Base-by-base conservation (phyloP, 148 eudicot species). In the Chenopodium suecicum region DNA sequence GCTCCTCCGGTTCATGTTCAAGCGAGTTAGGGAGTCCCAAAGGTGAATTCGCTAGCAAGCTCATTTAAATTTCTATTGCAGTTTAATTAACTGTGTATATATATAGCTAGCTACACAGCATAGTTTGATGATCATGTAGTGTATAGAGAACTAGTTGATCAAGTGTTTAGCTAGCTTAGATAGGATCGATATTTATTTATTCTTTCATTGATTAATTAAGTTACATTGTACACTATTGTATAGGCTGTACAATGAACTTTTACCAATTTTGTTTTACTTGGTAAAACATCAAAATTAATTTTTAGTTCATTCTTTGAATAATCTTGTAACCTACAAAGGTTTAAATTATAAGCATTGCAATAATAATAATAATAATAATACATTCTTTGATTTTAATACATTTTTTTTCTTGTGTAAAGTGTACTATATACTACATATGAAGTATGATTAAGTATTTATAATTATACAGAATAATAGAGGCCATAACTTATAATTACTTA, bases 11-110 rank as follows among this genome's bases (percentile, higher is more conserved):
- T 41, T 78, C 80, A 44, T 78, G 72, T 63, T 1, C 74, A 73
- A 62, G 60, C 16, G 41, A 4, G 19, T 22, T 20, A 60, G 78
- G 58, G 47, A 74, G 78, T 47, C 78, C 77, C 11, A 64, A 73
- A 73, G 83, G 64, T 2, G 83, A 74, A 29, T 80, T 80, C 31
- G 83, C 83, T 46, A 80, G 78, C 78, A 80, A 80, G 69, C 69
- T 80, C 37, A 25, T 80, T 58, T 80, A 14, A 78, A 27, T 25
- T n/a, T n/a, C 9, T 62, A 7, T 56, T 56, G 19, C 22, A 56
- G 16, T 25, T 4, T 62, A 4, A 6, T n/a, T 19, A 62, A 62
- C 7, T 62, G 44, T 69, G 34, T 34, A 69, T 27, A 67, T 27
- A 67, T 56, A 7, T 56, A 12, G 19, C 31, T 14, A 69, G 73